Percentiles rank a stretch among this genome's conserved stretches.
Conservation (phyloP, 306 rosid genomes). For the Quercus parvula region DNA sequence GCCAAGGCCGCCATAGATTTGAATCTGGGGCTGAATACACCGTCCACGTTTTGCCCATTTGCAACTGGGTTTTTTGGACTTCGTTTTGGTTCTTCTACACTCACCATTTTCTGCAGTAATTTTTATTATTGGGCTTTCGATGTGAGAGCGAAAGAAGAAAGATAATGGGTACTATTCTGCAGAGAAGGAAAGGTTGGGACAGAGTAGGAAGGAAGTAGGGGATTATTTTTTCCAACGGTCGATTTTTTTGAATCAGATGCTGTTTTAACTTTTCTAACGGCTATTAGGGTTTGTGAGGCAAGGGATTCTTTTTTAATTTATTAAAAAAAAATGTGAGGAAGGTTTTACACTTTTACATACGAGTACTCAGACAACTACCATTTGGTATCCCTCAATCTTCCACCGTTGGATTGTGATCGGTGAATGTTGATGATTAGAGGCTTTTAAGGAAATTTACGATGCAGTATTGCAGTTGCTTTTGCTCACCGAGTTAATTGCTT, state of each 20-base stretch:
- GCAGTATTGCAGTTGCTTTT: not conserved
- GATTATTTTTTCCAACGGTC: conserved; percentile 38
- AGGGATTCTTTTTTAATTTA: no score
- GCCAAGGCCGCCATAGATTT: conserved; percentile 92
- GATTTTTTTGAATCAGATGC: conserved; percentile 16
- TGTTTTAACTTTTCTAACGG: conserved; percentile 40
- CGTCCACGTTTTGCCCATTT: conserved; percentile 21
- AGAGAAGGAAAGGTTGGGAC: not conserved
- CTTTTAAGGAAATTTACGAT: not conserved
- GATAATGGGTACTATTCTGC: not conserved
- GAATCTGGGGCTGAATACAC: conserved; percentile 71
- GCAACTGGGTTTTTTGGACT: conserved; percentile 28
- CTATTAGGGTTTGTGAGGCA: conserved; percentile 11
- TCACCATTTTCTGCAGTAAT: conserved; percentile 38
- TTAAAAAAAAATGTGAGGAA: no score
- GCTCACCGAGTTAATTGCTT: no score
- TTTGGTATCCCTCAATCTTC: not conserved
- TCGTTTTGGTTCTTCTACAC: conserved; percentile 25
- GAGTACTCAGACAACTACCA: not conserved
- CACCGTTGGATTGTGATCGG: not conserved
- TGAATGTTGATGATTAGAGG: not conserved
- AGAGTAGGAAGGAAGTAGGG: not conserved
- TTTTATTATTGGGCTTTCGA: not conserved
- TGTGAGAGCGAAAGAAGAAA: not conserved
- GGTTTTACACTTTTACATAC: not conserved